Evolutionary conservation across 2,329 filamentous ascomycete species (phyloP).

Genomic region (Colletotrichum acutatum): DNA sequence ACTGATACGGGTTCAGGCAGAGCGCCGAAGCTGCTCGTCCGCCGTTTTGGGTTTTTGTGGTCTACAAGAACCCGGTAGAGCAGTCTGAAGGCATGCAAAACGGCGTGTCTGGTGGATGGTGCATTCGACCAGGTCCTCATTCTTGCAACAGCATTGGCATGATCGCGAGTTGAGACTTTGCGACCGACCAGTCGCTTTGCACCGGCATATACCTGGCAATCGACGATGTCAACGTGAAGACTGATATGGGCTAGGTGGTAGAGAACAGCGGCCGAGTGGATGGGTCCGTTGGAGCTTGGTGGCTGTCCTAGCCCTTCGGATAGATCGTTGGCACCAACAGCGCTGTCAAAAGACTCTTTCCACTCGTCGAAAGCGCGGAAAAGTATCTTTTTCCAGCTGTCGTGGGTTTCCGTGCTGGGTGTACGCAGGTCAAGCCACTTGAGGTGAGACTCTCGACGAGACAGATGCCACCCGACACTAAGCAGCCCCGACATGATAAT

Average conservation of each 20-base stretch:
- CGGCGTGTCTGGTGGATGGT: constrained; percentile 80
- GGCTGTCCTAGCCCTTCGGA: constrained; percentile 57
- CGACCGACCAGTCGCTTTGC: constrained; percentile 81
- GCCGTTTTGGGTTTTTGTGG: constrained; percentile 51
- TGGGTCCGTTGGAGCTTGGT: constrained; percentile 68
- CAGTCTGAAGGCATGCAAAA: constrained; percentile 86
- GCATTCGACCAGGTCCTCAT: constrained; percentile 85
- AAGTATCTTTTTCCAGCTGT: constrained; percentile 82
- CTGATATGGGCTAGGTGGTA: constrained; percentile 91
- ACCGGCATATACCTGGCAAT: constrained; percentile 89
- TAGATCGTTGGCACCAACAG: constrained; percentile 57
- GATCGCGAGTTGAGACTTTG: constrained; percentile 80
- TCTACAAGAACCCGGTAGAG: constrained; percentile 78
- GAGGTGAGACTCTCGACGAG: constrained; percentile 85
- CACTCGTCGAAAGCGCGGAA: constrained; percentile 86
- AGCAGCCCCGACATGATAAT: constrained; percentile 91
- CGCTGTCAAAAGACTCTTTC: constrained; percentile 85
- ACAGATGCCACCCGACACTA: constrained; percentile 94
- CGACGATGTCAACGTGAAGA: constrained; percentile 87
- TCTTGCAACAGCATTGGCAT: constrained; percentile 75
- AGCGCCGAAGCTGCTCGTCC: constrained; percentile 34
- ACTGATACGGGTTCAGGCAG: constrained; percentile 48
- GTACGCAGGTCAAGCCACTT: constrained; percentile 78
- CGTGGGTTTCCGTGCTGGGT: constrained; percentile 69
- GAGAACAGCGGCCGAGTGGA: constrained; percentile 82